Evolutionary conservation across 2,329 filamentous ascomycete genomes (phyloP).

Genomic region (Bipolaris victoriae): DNA sequence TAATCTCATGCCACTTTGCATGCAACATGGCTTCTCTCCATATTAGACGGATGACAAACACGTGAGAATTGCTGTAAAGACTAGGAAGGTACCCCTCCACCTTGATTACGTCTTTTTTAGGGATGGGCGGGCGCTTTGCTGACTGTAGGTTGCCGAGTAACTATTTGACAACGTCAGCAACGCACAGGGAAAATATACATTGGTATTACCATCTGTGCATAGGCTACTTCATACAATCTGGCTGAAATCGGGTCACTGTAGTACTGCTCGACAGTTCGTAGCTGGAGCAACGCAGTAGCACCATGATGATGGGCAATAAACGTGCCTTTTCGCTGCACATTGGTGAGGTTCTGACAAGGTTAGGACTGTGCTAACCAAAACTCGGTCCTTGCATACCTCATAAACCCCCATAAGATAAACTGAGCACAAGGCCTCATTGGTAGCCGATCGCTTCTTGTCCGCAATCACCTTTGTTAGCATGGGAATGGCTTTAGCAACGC

Average conservation of each 20-base stretch:
- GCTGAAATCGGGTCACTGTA: constrained; percentile 34
- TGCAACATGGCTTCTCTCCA: constrained; percentile 34
- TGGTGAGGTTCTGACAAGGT: constrained; percentile 30
- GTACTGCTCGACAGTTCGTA: constrained; percentile 34
- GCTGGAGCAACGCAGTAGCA: constrained; percentile 36
- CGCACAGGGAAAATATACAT: background rate
- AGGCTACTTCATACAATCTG: constrained; percentile 36
- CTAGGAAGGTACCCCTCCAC: constrained; percentile 21
- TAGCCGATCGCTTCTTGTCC: constrained; percentile 27
- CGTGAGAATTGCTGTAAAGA: constrained; percentile 29
- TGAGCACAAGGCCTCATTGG: constrained; percentile 33
- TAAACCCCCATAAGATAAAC: constrained; percentile 41
- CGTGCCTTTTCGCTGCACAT: constrained; percentile 24
- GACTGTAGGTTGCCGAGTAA: constrained; percentile 36
- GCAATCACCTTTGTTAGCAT: constrained; percentile 33
- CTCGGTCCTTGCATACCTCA: constrained; percentile 25
- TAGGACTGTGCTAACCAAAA: background rate
- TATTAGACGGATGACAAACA: constrained; percentile 33
- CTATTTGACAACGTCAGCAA: constrained; percentile 28
- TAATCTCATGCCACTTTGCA: constrained; percentile 37
- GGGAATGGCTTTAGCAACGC: constrained; percentile 28
- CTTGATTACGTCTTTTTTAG: constrained; percentile 25
- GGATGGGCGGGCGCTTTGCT: constrained; percentile 32
- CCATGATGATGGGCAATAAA: constrained; percentile 38
- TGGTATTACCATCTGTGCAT: constrained; percentile 32